Percentiles rank a stretch among this genome's conserved stretches.
Evolutionary conservation across 1,284 basidiomycete species (phyloP).

Genomic region (Marasmius fiardii): DNA sequence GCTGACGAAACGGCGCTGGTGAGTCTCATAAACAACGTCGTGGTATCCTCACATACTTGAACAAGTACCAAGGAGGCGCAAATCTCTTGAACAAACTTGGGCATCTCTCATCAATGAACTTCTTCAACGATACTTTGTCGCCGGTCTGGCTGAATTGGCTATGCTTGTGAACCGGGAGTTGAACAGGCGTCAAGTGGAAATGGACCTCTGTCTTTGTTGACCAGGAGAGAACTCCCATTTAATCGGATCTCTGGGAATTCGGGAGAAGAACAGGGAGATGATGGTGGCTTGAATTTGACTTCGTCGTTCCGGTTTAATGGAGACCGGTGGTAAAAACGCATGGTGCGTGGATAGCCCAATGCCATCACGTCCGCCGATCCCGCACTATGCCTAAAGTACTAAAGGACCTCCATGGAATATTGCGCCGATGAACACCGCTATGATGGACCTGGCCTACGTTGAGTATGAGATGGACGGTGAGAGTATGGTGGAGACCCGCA

Average conservation of each 20-base stretch:
- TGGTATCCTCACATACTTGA: conserved; percentile 43
- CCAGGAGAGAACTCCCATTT: conserved; percentile 16
- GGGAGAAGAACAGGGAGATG: neutral
- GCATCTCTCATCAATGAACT: conserved; percentile 55
- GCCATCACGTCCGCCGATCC: no score
- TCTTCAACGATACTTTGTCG: conserved; percentile 2
- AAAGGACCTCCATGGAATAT: no score
- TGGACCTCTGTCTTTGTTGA: neutral
- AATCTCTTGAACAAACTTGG: conserved; percentile 54
- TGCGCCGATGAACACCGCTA: no score
- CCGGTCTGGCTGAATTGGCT: neutral
- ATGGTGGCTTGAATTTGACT: neutral
- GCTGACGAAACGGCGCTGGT: conserved; percentile 29
- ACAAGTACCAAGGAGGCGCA: conserved; percentile 67
- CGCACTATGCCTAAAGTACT: no score
- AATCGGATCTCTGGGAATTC: neutral
- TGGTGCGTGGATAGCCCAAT: no score
- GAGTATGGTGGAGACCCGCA: no score
- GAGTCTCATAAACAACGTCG: neutral
- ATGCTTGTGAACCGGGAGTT: neutral
- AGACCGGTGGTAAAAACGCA: no score
- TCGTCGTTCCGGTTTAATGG: no score
- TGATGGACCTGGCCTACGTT: no score
- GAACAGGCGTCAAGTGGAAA: neutral
- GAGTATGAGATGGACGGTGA: no score